These are phyloP conservation scores for Mitragyna speciosa DNA, from an alignment of 257 asterid species.

Conservation along the genomic window DNA sequence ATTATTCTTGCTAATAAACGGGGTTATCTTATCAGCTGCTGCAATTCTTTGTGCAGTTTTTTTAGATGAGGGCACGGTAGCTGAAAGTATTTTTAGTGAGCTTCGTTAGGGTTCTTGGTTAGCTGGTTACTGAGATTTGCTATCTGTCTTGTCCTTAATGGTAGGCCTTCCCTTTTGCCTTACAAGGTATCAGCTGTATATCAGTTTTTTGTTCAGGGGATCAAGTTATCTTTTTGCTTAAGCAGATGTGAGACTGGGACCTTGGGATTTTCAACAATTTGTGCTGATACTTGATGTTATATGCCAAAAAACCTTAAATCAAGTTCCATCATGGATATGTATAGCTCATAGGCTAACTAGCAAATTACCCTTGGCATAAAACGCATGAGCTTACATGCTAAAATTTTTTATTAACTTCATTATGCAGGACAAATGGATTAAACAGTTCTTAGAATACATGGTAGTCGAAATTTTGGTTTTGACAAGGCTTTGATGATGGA, in stretches of 20 bases:
- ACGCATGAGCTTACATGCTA: not conserved
- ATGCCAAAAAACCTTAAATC: not conserved
- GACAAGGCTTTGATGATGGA: not conserved
- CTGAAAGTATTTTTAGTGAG: not conserved
- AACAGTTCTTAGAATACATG: not conserved
- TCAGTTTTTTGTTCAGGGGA: not conserved
- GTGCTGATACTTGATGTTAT: not conserved
- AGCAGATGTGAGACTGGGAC: not conserved
- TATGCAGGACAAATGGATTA: not conserved
- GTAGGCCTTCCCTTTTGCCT: not conserved
- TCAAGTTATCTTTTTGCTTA: not conserved
- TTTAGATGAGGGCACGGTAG: not conserved
- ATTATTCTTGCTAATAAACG: not conserved
- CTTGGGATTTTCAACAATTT: not conserved
- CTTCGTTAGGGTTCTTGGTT: not conserved
- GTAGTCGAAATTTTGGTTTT: not conserved
- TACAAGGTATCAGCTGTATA: not conserved
- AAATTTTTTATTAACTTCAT: not conserved
- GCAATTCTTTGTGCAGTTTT: not conserved
- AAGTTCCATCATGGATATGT: not conserved
- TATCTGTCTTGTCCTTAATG: not conserved
- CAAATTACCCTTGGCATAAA: not conserved
- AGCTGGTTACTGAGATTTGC: not conserved
- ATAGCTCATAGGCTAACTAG: not conserved
- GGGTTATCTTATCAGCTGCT: not conserved